Evolutionary conservation across 352 stramenopile species (phyloP).

Genomic region (Thraustochytrium striatum): DNA sequence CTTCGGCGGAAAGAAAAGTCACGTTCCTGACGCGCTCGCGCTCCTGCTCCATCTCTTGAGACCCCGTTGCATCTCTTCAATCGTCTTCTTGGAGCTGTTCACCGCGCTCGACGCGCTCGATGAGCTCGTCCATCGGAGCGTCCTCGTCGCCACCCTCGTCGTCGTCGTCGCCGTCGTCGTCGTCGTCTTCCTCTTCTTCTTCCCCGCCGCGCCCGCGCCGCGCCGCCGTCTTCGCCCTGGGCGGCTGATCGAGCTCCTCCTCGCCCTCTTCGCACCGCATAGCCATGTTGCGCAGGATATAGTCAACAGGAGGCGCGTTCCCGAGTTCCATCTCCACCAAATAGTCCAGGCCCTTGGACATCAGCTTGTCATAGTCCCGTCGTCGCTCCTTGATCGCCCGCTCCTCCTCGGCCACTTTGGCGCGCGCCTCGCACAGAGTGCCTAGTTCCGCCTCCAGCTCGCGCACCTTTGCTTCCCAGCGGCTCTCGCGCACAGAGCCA

Average conservation of each 20-base stretch:
- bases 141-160: not conserved
- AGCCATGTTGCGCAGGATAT: constrained; percentile 7
- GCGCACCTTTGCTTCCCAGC: not conserved
- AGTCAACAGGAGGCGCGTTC: constrained; percentile 11
- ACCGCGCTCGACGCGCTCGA: not conserved
- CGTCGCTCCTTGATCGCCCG: not conserved
- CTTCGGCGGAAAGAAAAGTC: not conserved
- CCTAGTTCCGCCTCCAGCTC: constrained; percentile 14
- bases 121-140: not conserved
- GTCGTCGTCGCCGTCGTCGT: not conserved
- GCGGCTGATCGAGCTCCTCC: not conserved
- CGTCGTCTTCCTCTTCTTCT: not conserved
- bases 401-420: not conserved
- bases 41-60: not conserved
- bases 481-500: not conserved
- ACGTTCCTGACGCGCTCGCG: not conserved
- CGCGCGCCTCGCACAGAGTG: constrained; percentile 17
- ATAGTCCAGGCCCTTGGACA: constrained; percentile 12
- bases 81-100: not conserved
- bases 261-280: not conserved
- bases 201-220: no score
- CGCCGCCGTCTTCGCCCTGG: not conserved
- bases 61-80: not conserved
- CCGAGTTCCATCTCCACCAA: constrained; percentile 35
- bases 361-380: not conserved